A percentile compares a stretch with the other conserved stretches of the same genome.
Evolutionary conservation across 352 stramenopile genomes (phyloP).

Genomic region (Phytophthora aleatoria): DNA sequence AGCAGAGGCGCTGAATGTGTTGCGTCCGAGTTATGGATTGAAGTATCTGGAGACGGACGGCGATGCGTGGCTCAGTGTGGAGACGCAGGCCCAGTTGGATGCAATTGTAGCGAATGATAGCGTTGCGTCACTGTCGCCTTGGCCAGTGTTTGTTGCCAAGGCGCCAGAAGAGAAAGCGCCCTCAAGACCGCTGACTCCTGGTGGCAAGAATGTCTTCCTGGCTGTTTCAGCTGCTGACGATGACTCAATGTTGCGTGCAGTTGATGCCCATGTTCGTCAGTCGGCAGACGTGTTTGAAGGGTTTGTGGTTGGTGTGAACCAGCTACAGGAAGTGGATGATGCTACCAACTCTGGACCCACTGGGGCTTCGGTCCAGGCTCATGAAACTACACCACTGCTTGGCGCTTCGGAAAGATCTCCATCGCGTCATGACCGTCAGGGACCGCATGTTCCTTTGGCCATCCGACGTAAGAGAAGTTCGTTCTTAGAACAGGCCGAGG

Average conservation of each 20-base stretch:
- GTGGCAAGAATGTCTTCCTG: slow-evolving; percentile 76
- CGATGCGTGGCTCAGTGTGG: slow-evolving; percentile 80
- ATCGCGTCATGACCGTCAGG: slow-evolving; percentile 25
- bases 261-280: slow-evolving; percentile 55
- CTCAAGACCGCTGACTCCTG: slow-evolving; percentile 12
- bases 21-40: slow-evolving; percentile 75
- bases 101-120: slow-evolving; percentile 60
- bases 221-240: slow-evolving; percentile 77
- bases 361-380: slow-evolving; percentile 33
- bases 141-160: slow-evolving; percentile 82
- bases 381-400: slow-evolving; percentile 67
- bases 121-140: slow-evolving; percentile 64
- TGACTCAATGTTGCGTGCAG: slow-evolving; percentile 74
- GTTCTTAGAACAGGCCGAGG: slow-evolving; percentile 70
- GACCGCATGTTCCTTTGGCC: slow-evolving; percentile 28
- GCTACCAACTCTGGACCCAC: not conserved
- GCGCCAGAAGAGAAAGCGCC: slow-evolving; percentile 37
- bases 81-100: slow-evolving; percentile 74
- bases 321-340: slow-evolving; percentile 54
- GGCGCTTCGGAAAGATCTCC: slow-evolving; percentile 27
- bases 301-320: slow-evolving; percentile 84
- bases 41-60: slow-evolving; percentile 72
- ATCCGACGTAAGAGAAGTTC: slow-evolving; percentile 72
- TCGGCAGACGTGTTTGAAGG: slow-evolving; percentile 72
- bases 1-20: slow-evolving; percentile 79